Evolutionary conservation across 768 basidiomycete genomes (phyloP), one percentile per base, ranked within the genome.

Genomic region (Rhodotorula sphaerocarpa): DNA sequence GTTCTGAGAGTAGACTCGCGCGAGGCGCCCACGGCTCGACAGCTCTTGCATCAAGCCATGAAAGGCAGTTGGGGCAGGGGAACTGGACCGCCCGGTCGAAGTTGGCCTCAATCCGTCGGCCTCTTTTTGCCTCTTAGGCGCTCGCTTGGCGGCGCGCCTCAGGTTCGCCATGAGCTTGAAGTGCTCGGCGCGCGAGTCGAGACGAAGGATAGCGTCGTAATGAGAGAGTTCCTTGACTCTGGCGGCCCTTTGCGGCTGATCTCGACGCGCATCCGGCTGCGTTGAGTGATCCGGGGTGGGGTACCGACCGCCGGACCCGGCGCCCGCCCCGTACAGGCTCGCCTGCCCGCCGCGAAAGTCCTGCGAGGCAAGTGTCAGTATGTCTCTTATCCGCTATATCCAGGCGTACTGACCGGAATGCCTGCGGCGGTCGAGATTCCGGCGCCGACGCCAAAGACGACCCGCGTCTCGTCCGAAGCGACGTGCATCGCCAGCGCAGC

Each of bases 341-440:
- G 96, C 79, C 70, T 90, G 86, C 4, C 87, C 87, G 2, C 90
- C 92, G 53, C 93, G 88, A 70, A 99, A 97, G 77, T 99, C 93
- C 93, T 97, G 71, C 45, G 14, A 34, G 11, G 28, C 16, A 5
- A 21, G 9, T 4, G 1, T 30, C 4, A 41, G 2, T 28, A 14
- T 12, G n/a, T n/a, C n/a, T n/a, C n/a, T n/a, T n/a, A n/a, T n/a
- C n/a, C n/a, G n/a, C n/a, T n/a, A n/a, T n/a, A n/a, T n/a, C n/a
- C n/a, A n/a, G n/a, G n/a, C 6, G 46, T 79, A 56, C 88, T 69
- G 72, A 96, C 93, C 16, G 92, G 95, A 72, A 99, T 93, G 54
- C 93, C 93, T 74, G 86, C 88, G 30, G 89, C 90, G 75, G 91
- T 96, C 28, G 91, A 95, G 64, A 96, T 90, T 53, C 93, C 93